phyloP scores from a whole-genome alignment of 306 rosid genomes.

The Cotoneaster glaucophyllus region DNA sequence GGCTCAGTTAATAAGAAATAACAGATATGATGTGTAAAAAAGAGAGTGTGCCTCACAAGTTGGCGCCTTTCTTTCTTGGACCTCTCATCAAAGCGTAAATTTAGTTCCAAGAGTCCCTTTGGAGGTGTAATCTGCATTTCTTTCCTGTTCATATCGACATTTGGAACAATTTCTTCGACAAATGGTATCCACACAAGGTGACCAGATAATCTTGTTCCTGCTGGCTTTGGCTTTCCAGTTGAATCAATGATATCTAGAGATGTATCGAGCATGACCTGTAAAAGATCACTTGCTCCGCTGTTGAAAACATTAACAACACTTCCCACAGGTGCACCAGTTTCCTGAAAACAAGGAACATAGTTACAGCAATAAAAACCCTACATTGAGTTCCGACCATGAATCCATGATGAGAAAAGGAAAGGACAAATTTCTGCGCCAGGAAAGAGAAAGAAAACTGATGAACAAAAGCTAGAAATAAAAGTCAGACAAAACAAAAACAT shows the following conservation, averaged over 20 bases:
- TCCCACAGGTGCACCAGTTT: constrained; percentile 65
- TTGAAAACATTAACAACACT: constrained; percentile 62
- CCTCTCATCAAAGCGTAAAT: constrained; percentile 66
- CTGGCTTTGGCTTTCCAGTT: constrained; percentile 49
- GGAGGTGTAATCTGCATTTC: constrained; percentile 87
- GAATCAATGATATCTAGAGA: constrained; percentile 47
- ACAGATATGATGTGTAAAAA: constrained; percentile 24
- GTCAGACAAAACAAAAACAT: background rate
- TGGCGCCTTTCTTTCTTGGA: constrained; percentile 96
- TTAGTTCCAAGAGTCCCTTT: constrained; percentile 89
- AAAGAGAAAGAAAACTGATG: background rate
- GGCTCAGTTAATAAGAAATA: background rate
- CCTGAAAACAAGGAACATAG: constrained; percentile 45
- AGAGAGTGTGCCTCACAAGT: constrained; percentile 77
- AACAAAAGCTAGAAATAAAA: background rate
- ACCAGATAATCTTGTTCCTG: constrained; percentile 38
- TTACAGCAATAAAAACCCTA: constrained; percentile 21
- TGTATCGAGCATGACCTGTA: constrained; percentile 68
- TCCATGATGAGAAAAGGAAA: background rate
- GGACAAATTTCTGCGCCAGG: constrained; percentile 10
- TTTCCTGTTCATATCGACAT: constrained; percentile 58
- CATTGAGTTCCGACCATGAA: constrained; percentile 5
- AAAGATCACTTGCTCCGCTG: constrained; percentile 75
- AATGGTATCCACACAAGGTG: constrained; percentile 86
- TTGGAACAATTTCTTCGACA: constrained; percentile 92